phyloP scores from a whole-genome alignment of 2,329 filamentous ascomycete species.

The Sclerotinia sclerotiorum region DNA sequence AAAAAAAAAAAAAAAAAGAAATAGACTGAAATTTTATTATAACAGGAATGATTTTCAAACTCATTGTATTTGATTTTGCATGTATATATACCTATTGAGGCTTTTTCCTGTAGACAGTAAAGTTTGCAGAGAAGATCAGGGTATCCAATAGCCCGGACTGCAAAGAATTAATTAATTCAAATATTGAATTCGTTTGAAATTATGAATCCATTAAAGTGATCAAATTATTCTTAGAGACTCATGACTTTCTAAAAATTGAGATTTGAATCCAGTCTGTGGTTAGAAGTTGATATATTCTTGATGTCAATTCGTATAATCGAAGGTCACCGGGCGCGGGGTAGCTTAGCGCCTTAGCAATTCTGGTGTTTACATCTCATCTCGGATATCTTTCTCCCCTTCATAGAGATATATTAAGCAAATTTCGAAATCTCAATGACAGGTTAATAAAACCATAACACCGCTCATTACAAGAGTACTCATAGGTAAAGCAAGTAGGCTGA shows the following conservation, averaged over 20 bases:
- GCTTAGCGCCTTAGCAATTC: conserved; percentile 8
- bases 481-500: not conserved
- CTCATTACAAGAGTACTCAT: not conserved
- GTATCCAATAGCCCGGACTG: no score
- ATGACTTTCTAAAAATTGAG: not conserved
- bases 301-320: not conserved
- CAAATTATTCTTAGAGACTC: no score
- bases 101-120: not conserved
- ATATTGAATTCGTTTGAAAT: no score
- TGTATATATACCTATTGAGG: not conserved
- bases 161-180: no score
- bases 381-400: not conserved
- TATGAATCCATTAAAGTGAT: no score
- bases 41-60: not conserved
- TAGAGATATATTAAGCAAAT: not conserved
- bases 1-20: no score
- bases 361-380: not conserved
- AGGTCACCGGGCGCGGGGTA: conserved; percentile 4
- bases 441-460: not conserved
- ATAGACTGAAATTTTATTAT: no score
- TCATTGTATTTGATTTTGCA: not conserved
- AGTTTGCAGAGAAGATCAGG: no score
- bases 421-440: not conserved
- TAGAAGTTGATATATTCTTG: no score
- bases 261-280: no score